Percentiles rank a stretch among this genome's conserved stretches.
phyloP scores from a whole-genome alignment of 169 alveolate genomes.

The Plasmodium ovale region DNA sequence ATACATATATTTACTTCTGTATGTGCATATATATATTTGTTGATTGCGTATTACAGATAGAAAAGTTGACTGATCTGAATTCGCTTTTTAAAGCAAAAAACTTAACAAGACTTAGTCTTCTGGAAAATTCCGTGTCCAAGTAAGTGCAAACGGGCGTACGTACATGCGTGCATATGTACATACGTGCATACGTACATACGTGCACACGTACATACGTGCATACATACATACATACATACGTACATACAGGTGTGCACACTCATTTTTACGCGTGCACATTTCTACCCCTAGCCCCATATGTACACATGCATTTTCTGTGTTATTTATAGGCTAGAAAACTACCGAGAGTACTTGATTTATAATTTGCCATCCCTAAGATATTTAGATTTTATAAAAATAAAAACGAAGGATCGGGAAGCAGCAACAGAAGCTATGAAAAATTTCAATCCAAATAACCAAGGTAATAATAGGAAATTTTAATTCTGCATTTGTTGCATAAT shows the following conservation, averaged over 20 bases:
- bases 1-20: background rate
- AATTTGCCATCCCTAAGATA: constrained; percentile 84
- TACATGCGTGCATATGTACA: background rate
- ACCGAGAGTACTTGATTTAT: constrained; percentile 80
- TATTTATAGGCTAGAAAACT: constrained; percentile 78
- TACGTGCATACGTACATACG: background rate
- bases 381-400: constrained; percentile 83
- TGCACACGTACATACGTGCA: background rate
- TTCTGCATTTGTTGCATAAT: background rate
- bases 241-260: background rate
- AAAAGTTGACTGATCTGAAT: constrained; percentile 77
- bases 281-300: background rate
- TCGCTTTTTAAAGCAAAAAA: constrained; percentile 80
- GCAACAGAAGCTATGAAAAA: constrained; percentile 71
- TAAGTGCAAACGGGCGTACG: background rate
- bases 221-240: background rate
- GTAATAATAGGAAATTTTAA: constrained; percentile 14
- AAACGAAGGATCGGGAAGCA: constrained; percentile 81
- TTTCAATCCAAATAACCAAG: constrained; percentile 17
- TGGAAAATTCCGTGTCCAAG: constrained; percentile 69
- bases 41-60: constrained; percentile 56
- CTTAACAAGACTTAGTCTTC: constrained; percentile 58
- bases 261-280: too few relatives aligned
- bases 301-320: background rate
- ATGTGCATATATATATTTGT: background rate